Evolutionary conservation across 768 basidiomycete genomes (phyloP).

Genomic region (Trametopsis cervina): DNA sequence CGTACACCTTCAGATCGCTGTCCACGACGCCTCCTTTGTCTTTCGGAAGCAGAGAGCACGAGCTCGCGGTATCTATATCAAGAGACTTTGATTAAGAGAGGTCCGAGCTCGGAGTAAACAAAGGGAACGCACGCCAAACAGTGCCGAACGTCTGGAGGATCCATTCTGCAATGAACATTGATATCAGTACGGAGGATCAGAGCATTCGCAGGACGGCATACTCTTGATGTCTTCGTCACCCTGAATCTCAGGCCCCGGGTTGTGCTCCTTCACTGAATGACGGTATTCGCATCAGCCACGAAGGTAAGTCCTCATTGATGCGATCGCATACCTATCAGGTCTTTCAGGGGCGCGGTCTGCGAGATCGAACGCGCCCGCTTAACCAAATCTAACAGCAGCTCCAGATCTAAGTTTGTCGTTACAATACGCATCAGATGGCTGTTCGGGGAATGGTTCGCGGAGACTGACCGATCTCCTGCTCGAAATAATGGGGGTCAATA

Average conservation of each 20-base stretch:
- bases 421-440: background rate
- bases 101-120: no score
- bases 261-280: slow-evolving; percentile 18
- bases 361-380: slow-evolving; percentile 21
- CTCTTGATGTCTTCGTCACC: slow-evolving; percentile 18
- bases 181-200: background rate
- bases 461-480: slow-evolving; percentile 20
- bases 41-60: slow-evolving; percentile 28
- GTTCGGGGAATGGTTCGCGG: background rate
- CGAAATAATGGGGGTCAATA: slow-evolving; percentile 26
- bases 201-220: background rate
- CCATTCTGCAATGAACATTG: slow-evolving; percentile 13
- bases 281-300: background rate
- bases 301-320: slow-evolving; percentile 2
- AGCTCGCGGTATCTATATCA: background rate
- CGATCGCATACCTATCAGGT: slow-evolving; percentile 2
- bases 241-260: slow-evolving; percentile 23
- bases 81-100: no score
- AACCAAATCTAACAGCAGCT: slow-evolving; percentile 19
- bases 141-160: slow-evolving; percentile 3
- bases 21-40: slow-evolving; percentile 33
- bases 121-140: slow-evolving; percentile 14
- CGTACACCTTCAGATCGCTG: slow-evolving; percentile 20
- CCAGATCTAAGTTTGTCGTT: slow-evolving; percentile 18
- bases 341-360: slow-evolving; percentile 13